Base-by-base conservation (phyloP, 2,329 filamentous ascomycete species). In the Escovopsis sp. region DNA sequence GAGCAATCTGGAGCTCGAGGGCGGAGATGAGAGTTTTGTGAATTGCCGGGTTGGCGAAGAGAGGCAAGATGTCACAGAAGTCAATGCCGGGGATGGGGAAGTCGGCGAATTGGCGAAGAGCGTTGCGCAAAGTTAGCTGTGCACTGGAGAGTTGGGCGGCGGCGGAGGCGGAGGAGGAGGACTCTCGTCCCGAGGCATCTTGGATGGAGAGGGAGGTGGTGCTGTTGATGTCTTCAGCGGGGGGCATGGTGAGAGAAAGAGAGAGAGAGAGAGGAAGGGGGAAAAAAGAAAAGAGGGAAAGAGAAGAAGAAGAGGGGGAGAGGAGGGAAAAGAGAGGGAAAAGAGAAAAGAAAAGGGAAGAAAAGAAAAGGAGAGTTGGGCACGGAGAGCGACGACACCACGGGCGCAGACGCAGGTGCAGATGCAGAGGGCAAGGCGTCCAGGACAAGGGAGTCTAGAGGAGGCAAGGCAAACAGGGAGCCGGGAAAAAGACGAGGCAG, bases 51-150 rank as follows among this genome's bases (percentile, higher is more conserved):
- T 86, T 74, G 60, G 84, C 79, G 70, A 98, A 96, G 58, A 96
- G 81, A 47, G 91, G 91, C 63, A 98, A 81, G 65, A 98, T 96
- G 61, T 98, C 91, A 68, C 95, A 86, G 65, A 98, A 98, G 56
- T 94, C 73, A 58, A 98, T 89, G 61, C 91, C 89, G 37, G 83
- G 79, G 50, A 82, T 80, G 45, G 89, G 89, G 68, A 95, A 96
- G 71, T 96, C 86, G 56, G 79, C 77, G 67, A 86, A 94, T 62
- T 87, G 80, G 63, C 84, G 84, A 53, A 96, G 76, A 45, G 81
- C 76, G 51, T 67, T 64, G 58, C 79, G 65, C 71, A 71, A 88
- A 72, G 65, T 81, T 72, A 78, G 66, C 74, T 79, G 75, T 71
- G 71, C 71, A 76, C 72, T 53, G 74, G 74, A 61, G 74, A 77